Percentiles rank a stretch among this genome's conserved stretches.
Conservation (phyloP, 305 asterid species). For the Salvia sclarea region DNA sequence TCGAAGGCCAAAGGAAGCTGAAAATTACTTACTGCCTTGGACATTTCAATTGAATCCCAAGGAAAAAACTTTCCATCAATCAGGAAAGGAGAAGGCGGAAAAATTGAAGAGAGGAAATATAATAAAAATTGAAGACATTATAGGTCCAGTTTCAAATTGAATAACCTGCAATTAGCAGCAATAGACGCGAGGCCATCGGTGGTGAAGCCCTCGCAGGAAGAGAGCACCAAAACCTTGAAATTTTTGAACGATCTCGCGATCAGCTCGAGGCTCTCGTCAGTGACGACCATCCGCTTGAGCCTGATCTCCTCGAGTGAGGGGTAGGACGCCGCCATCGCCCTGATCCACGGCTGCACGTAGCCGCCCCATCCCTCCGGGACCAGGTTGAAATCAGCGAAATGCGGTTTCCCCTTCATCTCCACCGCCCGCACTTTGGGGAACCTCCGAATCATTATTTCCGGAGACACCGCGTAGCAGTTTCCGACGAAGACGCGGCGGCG, state of each 20-base stretch:
- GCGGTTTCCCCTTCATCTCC: constrained; percentile 97
- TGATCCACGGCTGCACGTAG: constrained; percentile 76
- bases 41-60: constrained; percentile 23
- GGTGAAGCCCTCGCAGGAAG: constrained; percentile 88
- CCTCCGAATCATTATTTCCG: constrained; percentile 73
- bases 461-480: constrained; percentile 87
- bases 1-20: neutral
- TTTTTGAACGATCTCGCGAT: constrained; percentile 69
- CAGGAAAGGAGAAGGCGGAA: neutral
- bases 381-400: constrained; percentile 92
- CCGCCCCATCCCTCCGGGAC: constrained; percentile 99
- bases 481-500: constrained; percentile 79
- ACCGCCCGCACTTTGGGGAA: constrained; percentile 79
- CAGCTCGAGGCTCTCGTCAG: constrained; percentile 78
- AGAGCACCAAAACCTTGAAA: constrained; percentile 75
- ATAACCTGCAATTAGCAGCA: constrained; percentile 95
- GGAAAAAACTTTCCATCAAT: neutral
- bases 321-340: constrained; percentile 68
- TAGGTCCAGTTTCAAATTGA: neutral
- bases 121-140: neutral
- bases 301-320: constrained; percentile 93
- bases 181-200: constrained; percentile 88
- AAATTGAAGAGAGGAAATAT: neutral
- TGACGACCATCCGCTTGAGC: constrained; percentile 94
- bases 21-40: neutral